A percentile compares a stretch with the other conserved stretches of the same genome.
These are phyloP conservation scores for Phytophthora ramorum DNA, from an alignment of 352 stramenopile species.

Conservation along the genomic window DNA sequence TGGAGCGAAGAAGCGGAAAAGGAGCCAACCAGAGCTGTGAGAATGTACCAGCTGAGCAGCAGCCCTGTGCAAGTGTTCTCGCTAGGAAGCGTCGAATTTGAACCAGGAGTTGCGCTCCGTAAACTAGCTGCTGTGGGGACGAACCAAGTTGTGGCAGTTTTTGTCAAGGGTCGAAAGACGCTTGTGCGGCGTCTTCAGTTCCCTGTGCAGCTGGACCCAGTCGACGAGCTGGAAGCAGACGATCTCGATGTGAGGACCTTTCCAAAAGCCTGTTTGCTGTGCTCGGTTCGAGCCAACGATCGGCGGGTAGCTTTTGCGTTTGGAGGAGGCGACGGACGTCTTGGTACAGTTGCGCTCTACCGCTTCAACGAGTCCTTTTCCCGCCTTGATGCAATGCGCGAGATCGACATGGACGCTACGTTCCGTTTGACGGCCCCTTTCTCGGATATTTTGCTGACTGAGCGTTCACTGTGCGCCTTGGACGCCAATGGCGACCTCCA, in stretches of 20 bases:
- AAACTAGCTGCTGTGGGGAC: conserved; percentile 21
- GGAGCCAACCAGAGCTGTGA: conserved; percentile 19
- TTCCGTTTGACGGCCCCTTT: conserved; percentile 17
- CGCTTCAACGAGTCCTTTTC: conserved; percentile 33
- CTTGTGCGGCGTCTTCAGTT: conserved; percentile 22
- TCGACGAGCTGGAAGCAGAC: neutral
- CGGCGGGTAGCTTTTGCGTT: conserved; percentile 29
- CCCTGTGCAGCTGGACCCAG: neutral
- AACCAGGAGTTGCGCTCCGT: conserved; percentile 7
- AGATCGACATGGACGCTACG: conserved; percentile 12
- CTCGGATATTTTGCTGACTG: conserved; percentile 25
- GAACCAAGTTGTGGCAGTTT: conserved; percentile 7
- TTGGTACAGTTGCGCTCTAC: conserved; percentile 24
- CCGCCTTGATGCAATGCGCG: conserved; percentile 9
- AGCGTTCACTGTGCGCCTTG: conserved; percentile 23
- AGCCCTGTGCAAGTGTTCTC: neutral
- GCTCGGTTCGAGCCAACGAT: conserved; percentile 24
- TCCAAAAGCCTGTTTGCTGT: conserved; percentile 13
- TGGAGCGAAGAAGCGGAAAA: conserved; percentile 29
- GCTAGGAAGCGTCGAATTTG: conserved; percentile 27
- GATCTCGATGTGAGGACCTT: conserved; percentile 2
- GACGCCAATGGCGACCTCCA: conserved; percentile 24
- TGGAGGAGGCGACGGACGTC: neutral
- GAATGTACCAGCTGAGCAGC: conserved; percentile 5
- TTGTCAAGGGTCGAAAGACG: conserved; percentile 17